These are phyloP conservation scores for Fraxinus quadrangulata DNA, from an alignment of 257 asterid species.

Conservation along the genomic window DNA sequence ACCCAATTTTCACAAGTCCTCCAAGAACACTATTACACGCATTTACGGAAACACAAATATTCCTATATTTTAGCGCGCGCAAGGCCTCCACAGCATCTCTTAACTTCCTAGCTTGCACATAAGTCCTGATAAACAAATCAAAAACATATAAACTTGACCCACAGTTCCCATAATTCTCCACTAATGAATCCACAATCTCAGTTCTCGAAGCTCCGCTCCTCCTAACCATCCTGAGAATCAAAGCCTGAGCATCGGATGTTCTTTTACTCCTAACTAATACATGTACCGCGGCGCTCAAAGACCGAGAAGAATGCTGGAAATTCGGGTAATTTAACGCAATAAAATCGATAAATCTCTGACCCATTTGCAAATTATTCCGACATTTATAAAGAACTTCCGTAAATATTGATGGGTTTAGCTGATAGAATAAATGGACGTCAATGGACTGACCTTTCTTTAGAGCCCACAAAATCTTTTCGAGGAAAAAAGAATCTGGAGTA, in stretches of 20 bases:
- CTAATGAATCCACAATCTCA: constrained; percentile 57
- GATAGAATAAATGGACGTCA: constrained; percentile 38
- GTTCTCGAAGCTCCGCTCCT: constrained; percentile 59
- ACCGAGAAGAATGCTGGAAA: constrained; percentile 61
- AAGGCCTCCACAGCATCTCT: constrained; percentile 77
- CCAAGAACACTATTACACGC: constrained; percentile 76
- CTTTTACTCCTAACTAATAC: constrained; percentile 54
- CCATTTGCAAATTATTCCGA: constrained; percentile 45
- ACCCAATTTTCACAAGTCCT: constrained; percentile 74
- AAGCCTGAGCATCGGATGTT: constrained; percentile 66
- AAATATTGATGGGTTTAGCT: constrained; percentile 52
- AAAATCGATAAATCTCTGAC: constrained; percentile 54
- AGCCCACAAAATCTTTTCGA: constrained; percentile 59
- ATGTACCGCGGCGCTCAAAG: constrained; percentile 63
- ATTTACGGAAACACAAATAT: constrained; percentile 53
- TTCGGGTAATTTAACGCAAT: constrained; percentile 47
- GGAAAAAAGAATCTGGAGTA: constrained; percentile 45
- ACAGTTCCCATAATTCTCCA: constrained; percentile 40
- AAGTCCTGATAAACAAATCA: constrained; percentile 68
- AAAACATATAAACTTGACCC: constrained; percentile 53
- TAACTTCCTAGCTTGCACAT: constrained; percentile 82
- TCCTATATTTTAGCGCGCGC: constrained; percentile 38
- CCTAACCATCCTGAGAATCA: constrained; percentile 71
- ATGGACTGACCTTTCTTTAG: constrained; percentile 56
- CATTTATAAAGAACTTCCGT: constrained; percentile 50